Evolutionary conservation across 148 eudicot species (phyloP).

Genomic region (Camellia sinensis): DNA sequence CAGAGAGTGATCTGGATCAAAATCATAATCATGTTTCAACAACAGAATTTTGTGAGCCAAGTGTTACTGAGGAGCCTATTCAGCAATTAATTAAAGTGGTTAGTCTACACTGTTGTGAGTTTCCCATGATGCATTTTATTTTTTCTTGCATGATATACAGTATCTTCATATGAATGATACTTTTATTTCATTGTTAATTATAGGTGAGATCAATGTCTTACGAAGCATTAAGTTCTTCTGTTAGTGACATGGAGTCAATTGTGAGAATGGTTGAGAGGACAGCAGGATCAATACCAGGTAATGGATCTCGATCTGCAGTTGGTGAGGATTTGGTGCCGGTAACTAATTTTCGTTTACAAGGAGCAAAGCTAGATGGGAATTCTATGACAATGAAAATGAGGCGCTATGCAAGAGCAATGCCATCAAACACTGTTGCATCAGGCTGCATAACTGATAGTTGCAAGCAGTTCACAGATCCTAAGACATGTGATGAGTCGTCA

Average conservation of each 20-base stretch:
- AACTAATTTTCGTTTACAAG: neutral
- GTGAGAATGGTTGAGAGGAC: conserved; percentile 18
- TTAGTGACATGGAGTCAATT: conserved; percentile 19
- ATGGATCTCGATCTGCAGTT: conserved; percentile 17
- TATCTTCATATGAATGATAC: neutral
- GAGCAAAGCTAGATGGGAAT: neutral
- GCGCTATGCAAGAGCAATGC: neutral
- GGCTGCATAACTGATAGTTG: neutral
- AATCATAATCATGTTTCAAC: neutral
- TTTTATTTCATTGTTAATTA: conserved; percentile 3
- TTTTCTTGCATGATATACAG: neutral
- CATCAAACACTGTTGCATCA: neutral
- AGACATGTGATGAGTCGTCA: neutral
- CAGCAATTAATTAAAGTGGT: conserved; percentile 17
- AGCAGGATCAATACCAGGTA: conserved; percentile 15
- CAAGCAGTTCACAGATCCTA: neutral
- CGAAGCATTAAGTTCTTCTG: conserved; percentile 13
- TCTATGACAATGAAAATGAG: conserved; percentile 2
- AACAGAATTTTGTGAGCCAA: neutral
- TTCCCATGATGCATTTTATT: neutral
- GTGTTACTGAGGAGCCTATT: conserved; percentile 13
- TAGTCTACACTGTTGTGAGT: neutral
- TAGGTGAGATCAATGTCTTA: conserved; percentile 20
- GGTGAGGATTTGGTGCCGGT: neutral
- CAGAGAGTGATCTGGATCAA: neutral